Percentiles rank a stretch among this genome's conserved stretches.
phyloP scores from a whole-genome alignment of 2,329 filamentous ascomycete species.

The Pezicula carpinea region DNA sequence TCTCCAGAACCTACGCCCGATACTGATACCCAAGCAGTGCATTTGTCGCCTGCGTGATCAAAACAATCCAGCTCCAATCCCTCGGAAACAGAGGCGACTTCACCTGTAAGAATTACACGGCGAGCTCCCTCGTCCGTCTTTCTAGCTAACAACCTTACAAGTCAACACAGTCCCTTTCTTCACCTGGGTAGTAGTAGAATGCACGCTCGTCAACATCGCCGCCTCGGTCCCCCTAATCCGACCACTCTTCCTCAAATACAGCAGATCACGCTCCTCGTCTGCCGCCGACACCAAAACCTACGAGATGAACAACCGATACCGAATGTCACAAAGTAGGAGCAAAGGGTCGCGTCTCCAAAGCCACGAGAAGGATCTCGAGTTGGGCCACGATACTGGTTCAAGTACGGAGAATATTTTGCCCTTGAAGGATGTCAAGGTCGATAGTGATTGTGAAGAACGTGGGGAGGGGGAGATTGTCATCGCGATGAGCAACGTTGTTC shows the following conservation, averaged over 20 bases:
- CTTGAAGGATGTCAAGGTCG: neutral
- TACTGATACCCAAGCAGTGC: conserved; percentile 2
- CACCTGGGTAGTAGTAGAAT: conserved; percentile 8
- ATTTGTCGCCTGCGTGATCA: conserved; percentile 8
- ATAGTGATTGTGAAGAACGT: neutral
- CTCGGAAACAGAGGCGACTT: conserved; percentile 8
- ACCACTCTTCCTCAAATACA: conserved; percentile 3
- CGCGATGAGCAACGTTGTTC: neutral
- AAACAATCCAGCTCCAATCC: conserved; percentile 6
- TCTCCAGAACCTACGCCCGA: neutral
- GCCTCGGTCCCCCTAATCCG: conserved; percentile 8
- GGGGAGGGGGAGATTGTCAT: neutral
- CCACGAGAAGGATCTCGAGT: neutral
- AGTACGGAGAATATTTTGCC: neutral
- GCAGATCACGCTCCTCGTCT: neutral
- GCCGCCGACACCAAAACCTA: neutral
- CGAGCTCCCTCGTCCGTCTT: neutral
- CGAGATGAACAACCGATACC: neutral
- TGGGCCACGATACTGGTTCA: too few species aligned
- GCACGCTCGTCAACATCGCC: conserved; percentile 7
- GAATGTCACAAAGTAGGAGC: neutral
- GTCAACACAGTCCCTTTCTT: conserved; percentile 7
- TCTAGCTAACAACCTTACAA: neutral
- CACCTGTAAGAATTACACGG: conserved; percentile 6
- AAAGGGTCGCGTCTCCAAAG: neutral